phyloP scores from a whole-genome alignment of 768 basidiomycete species.

The Cytidiella melzeri region DNA sequence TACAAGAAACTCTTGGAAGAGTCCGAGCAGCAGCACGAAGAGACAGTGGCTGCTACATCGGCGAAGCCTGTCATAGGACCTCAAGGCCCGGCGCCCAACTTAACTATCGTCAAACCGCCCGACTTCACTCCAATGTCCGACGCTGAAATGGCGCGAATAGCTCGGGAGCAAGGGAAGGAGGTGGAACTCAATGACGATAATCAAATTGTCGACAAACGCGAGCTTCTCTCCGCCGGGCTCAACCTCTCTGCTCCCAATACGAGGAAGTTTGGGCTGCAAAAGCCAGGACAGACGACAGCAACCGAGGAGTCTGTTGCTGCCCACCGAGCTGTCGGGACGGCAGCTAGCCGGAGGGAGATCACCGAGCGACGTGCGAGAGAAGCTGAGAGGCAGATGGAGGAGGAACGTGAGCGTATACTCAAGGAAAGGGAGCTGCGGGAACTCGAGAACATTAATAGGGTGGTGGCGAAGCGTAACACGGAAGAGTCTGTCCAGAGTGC shows the following conservation, averaged over 20 bases:
- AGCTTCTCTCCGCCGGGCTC: constrained; percentile 84
- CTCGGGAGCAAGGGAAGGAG: constrained; percentile 69
- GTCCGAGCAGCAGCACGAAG: constrained; percentile 77
- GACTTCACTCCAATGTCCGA: constrained; percentile 63
- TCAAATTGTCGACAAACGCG: constrained; percentile 94
- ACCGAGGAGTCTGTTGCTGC: constrained; percentile 32
- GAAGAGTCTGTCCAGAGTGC: constrained; percentile 70
- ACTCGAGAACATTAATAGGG: constrained; percentile 57
- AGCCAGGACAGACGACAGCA: constrained; percentile 24
- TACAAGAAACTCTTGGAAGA: constrained; percentile 76
- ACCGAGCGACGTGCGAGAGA: constrained; percentile 77
- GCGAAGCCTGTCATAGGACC: constrained; percentile 56
- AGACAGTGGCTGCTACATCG: constrained; percentile 71
- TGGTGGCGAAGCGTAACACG: constrained; percentile 69
- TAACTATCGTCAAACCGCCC: constrained; percentile 72
- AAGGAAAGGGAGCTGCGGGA: constrained; percentile 54
- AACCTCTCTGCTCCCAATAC: constrained; percentile 86
- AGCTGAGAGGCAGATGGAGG: constrained; percentile 72
- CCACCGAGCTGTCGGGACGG: constrained; percentile 79
- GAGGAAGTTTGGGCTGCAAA: constrained; percentile 47
- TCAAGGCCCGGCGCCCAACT: constrained; percentile 53
- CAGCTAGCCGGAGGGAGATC: constrained; percentile 70
- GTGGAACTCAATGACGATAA: constrained; percentile 97
- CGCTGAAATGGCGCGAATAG: constrained; percentile 62
- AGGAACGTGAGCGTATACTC: constrained; percentile 57